Conservation (phyloP, 495 filamentous ascomycete species). For the Cercophora scortea region DNA sequence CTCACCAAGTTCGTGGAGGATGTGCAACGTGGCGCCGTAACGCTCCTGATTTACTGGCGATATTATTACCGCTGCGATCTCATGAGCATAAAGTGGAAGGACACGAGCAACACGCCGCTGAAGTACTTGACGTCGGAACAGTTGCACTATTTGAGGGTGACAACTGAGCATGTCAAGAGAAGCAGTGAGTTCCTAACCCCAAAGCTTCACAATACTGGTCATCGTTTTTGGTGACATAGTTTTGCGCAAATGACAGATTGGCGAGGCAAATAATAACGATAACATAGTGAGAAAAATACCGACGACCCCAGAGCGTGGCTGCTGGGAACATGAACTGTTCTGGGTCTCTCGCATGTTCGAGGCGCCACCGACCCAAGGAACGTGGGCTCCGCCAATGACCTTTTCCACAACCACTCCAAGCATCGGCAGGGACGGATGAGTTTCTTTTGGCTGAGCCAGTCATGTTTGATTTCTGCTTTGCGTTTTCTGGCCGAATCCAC, state of each 20-base stretch:
- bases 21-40: conserved; percentile 14
- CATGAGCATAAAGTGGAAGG: conserved; percentile 13
- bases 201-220: no score
- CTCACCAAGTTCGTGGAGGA: conserved; percentile 17
- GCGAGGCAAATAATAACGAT: not conserved
- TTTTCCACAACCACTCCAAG: conserved; percentile 15
- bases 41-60: conserved; percentile 19
- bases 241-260: not conserved
- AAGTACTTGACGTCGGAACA: conserved; percentile 11
- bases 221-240: no score
- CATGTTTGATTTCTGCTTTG: no score
- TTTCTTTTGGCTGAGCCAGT: not conserved
- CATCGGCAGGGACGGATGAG: conserved; percentile 10
- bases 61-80: conserved; percentile 23
- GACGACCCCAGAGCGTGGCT: conserved; percentile 7
- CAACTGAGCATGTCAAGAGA: conserved; percentile 6
- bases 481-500: no score
- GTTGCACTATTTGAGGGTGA: conserved; percentile 7
- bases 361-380: not conserved
- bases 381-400: conserved; percentile 14
- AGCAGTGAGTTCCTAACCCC: conserved; percentile 5
- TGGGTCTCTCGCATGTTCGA: conserved; percentile 23
- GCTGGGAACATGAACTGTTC: conserved; percentile 22
- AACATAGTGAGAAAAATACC: conserved; percentile 10
- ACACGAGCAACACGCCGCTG: conserved; percentile 2